Base-by-base conservation (phyloP, 2,329 filamentous ascomycete genomes). In the Ophiocordyceps sinensis region DNA sequence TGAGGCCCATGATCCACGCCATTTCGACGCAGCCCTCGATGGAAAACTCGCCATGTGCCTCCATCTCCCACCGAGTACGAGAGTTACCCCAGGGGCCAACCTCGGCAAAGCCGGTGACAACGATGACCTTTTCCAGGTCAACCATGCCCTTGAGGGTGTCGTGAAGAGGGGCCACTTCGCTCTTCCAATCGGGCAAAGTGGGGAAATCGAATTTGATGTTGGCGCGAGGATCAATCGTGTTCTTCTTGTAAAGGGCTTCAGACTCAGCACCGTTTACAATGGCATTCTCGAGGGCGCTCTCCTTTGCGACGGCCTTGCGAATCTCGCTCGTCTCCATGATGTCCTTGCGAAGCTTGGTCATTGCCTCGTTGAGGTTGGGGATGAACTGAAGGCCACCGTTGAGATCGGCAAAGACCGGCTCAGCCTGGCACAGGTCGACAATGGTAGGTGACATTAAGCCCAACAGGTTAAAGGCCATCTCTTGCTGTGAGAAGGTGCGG, bases 1-100 rank as follows among this genome's bases (percentile, higher is more conserved):
- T 96, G 45, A 96, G 78, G 57, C 91, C 91, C 89, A 96, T 98
- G 63, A 98, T 86, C 91, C 91, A 98, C 28, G 91, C 88, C 91
- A 98, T 98, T 65, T 98, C 91, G 45, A 98, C 82, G 55, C 91
- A 96, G 28, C 91, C 91, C 63, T 98, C 93, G 13, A 98, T 77
- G 9, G 91, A 96, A 68, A 98, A 98, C 57, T 94, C 77, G 58
- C 91, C 91, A 51, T 88, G 80, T 1, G 91, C 88, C 63, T 98
- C 91, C 89, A 98, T 98, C 69, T 98, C 91, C 91, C 91, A 98
- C 47, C 91, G 80, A 37, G 91, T 98, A 54, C 91, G 80, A 3
- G 91, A 89, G 70, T 96, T 98, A 70, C 91, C 91, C 93, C 91
- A 98, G 8, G 91, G 91, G 38, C 91, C 88, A 46, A 95, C 79